These are phyloP conservation scores for Lentinus tigrinus DNA, from an alignment of 768 basidiomycete species.

Conservation along the genomic window DNA sequence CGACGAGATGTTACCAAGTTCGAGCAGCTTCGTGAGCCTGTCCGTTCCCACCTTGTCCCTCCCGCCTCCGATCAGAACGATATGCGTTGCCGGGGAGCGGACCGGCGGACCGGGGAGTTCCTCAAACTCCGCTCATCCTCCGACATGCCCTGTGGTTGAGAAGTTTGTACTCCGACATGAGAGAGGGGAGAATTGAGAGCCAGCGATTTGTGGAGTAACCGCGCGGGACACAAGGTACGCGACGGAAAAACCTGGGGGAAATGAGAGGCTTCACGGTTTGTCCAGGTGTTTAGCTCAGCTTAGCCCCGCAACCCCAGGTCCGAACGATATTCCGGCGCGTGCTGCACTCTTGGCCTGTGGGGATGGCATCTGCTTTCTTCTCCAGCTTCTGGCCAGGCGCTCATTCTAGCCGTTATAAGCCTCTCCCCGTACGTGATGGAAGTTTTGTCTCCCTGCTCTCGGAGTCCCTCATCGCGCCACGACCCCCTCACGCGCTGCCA, in stretches of 20 bases:
- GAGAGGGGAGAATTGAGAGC: too few species aligned
- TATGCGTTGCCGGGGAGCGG: too few species aligned
- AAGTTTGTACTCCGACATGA: neutral
- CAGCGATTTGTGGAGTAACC: neutral
- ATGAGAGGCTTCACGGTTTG: neutral
- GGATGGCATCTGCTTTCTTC: neutral
- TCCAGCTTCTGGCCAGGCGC: conserved; percentile 6
- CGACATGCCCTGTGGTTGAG: neutral
- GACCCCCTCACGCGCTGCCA: conserved; percentile 1
- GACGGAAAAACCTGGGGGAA: neutral
- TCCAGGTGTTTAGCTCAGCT: neutral
- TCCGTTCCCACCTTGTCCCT: too few species aligned
- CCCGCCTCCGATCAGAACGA: too few species aligned
- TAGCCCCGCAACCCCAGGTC: neutral
- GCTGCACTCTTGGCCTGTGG: neutral
- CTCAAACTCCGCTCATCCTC: too few species aligned
- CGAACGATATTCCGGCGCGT: neutral
- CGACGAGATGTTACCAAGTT: too few species aligned
- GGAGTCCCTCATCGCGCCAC: conserved; percentile 2
- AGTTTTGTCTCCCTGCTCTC: conserved; percentile 5
- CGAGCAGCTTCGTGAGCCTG: too few species aligned
- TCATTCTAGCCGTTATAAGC: conserved; percentile 11
- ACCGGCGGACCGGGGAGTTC: too few species aligned
- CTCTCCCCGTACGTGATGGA: conserved; percentile 10
- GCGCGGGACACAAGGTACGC: neutral